Evolutionary conservation across 2,329 filamentous ascomycete genomes (phyloP).

Genomic region (Alternaria metachromatica): DNA sequence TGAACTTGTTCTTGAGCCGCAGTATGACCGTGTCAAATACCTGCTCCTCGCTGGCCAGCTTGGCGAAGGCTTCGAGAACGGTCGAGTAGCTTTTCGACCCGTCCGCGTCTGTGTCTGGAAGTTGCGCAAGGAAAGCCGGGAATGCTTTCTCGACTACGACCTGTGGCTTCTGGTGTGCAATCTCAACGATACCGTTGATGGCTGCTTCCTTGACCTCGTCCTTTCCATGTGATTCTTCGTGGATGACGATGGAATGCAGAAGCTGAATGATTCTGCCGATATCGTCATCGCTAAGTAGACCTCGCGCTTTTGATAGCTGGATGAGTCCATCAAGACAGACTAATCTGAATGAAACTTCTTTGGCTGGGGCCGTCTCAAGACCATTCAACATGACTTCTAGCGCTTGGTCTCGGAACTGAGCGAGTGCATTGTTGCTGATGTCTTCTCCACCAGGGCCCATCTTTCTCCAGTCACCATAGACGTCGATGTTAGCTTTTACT

Average conservation of each 20-base stretch:
- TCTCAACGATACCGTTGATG: slow-evolving; percentile 64
- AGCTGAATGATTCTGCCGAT: slow-evolving; percentile 63
- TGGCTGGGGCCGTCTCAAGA: slow-evolving; percentile 52
- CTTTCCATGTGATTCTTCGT: slow-evolving; percentile 63
- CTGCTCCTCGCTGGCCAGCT: slow-evolving; percentile 67
- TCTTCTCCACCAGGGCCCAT: slow-evolving; percentile 47
- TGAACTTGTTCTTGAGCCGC: slow-evolving; percentile 68
- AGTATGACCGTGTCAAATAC: slow-evolving; percentile 69
- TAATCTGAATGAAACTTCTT: slow-evolving; percentile 59
- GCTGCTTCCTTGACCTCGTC: slow-evolving; percentile 65
- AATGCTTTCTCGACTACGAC: slow-evolving; percentile 70
- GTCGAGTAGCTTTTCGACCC: slow-evolving; percentile 57
- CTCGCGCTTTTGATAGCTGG: slow-evolving; percentile 51
- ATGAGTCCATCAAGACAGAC: slow-evolving; percentile 54
- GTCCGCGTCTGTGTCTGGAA: slow-evolving; percentile 64
- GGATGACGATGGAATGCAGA: slow-evolving; percentile 66
- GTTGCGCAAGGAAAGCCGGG: slow-evolving; percentile 68
- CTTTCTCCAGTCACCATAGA: slow-evolving; percentile 63
- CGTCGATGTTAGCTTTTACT: slow-evolving; percentile 63
- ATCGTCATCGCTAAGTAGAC: slow-evolving; percentile 52
- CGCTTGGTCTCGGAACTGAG: slow-evolving; percentile 50
- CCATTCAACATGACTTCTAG: slow-evolving; percentile 53
- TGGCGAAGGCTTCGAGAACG: slow-evolving; percentile 68
- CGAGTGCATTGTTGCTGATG: slow-evolving; percentile 46
- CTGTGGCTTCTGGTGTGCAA: slow-evolving; percentile 67